Conservation (phyloP, 306 rosid genomes). For the Hippophae gyantsensis region DNA sequence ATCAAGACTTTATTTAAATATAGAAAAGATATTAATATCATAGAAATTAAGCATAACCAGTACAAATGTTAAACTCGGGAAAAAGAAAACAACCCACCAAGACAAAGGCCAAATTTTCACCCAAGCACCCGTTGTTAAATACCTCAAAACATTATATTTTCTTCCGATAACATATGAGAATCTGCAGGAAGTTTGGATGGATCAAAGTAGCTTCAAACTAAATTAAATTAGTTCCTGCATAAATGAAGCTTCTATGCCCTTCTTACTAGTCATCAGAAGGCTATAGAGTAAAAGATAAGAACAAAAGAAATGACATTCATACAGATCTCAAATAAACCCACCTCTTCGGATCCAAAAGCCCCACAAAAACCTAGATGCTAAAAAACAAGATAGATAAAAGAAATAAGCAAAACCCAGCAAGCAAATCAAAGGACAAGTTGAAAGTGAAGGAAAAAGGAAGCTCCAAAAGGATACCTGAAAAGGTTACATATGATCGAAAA, state of each 20-base stretch:
- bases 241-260: constrained; percentile 13
- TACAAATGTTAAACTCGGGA: neutral
- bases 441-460: constrained; percentile 26
- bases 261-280: constrained; percentile 14
- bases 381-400: constrained; percentile 20
- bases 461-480: constrained; percentile 29
- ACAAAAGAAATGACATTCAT: constrained; percentile 24
- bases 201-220: constrained; percentile 18
- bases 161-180: constrained; percentile 7
- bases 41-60: neutral
- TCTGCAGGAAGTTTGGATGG: constrained; percentile 4
- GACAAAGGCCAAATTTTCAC: constrained; percentile 1
- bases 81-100: constrained; percentile 11
- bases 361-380: constrained; percentile 28
- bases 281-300: constrained; percentile 23
- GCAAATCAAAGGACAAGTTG: constrained; percentile 26
- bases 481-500: constrained; percentile 34
- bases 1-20: neutral
- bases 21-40: neutral
- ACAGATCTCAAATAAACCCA: constrained; percentile 33
- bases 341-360: constrained; percentile 31
- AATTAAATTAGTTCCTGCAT: constrained; percentile 3
- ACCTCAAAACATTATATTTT: constrained; percentile 27
- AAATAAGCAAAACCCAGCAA: constrained; percentile 28
- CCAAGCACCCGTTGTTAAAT: constrained; percentile 4